Evolutionary conservation across 2,329 filamentous ascomycete genomes (phyloP).

Genomic region (Penicillium sp.): DNA sequence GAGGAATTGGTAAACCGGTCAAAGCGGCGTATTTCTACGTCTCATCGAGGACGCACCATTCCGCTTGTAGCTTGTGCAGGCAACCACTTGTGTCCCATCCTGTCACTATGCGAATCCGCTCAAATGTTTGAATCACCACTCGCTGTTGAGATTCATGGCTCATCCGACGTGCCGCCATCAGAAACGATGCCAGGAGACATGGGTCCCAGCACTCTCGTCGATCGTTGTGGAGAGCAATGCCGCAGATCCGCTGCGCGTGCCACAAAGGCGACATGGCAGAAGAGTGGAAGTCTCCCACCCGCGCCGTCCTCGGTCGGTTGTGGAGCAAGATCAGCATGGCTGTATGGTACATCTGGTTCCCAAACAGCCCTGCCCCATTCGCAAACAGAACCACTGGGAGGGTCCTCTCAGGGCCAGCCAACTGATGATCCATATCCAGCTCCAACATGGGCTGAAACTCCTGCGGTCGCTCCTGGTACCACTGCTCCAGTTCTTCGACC

Average conservation of each 20-base stretch:
- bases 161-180: conserved; percentile 49
- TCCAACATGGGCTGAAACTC: conserved; percentile 36
- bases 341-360: conserved; percentile 60
- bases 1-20: background rate
- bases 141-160: conserved; percentile 53
- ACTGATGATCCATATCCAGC: conserved; percentile 33
- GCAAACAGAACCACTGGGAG: conserved; percentile 49
- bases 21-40: conserved; percentile 4
- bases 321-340: conserved; percentile 57
- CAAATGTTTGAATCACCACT: conserved; percentile 44
- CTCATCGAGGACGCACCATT: conserved; percentile 28
- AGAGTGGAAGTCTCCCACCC: conserved; percentile 32
- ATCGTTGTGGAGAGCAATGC: conserved; percentile 53
- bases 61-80: conserved; percentile 18
- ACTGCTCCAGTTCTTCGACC: conserved; percentile 28
- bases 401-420: conserved; percentile 17
- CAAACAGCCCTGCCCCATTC: conserved; percentile 46
- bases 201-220: conserved; percentile 51
- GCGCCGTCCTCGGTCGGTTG: conserved; percentile 51
- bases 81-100: conserved; percentile 41
- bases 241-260: conserved; percentile 54
- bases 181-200: conserved; percentile 50
- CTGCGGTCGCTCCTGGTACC: conserved; percentile 30
- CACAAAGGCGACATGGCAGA: conserved; percentile 48
- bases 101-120: conserved; percentile 43